These are phyloP conservation scores for Penicillium freii DNA, from an alignment of 2,329 filamentous ascomycete genomes.

Conservation along the genomic window DNA sequence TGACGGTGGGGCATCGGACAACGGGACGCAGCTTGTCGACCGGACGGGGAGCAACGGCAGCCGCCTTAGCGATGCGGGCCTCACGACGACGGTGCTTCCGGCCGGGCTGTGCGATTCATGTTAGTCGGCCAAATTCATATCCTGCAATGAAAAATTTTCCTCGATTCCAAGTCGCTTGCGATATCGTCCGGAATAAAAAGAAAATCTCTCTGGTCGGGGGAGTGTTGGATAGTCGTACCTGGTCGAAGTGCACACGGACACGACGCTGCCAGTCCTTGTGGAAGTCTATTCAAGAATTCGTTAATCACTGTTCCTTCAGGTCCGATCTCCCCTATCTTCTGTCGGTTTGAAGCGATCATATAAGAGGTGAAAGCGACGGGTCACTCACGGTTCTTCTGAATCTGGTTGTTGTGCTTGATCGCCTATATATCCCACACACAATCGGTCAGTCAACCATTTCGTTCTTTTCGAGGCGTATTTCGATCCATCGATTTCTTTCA, in stretches of 20 bases:
- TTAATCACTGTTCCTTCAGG: slow-evolving; percentile 29
- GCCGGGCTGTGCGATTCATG: slow-evolving; percentile 68
- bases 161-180: slow-evolving; percentile 16
- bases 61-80: slow-evolving; percentile 91
- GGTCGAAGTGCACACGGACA: slow-evolving; percentile 99
- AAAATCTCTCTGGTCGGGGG: slow-evolving; percentile 3
- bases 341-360: slow-evolving; percentile 10
- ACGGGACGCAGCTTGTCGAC: slow-evolving; percentile 95
- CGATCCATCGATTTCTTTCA: slow-evolving; percentile 12
- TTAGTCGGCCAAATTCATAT: slow-evolving; percentile 30
- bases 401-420: slow-evolving; percentile 99
- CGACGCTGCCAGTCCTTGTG: slow-evolving; percentile 99
- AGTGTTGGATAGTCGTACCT: slow-evolving; percentile 66
- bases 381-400: slow-evolving; percentile 86
- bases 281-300: slow-evolving; percentile 66
- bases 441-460: slow-evolving; percentile 25
- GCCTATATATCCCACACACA: slow-evolving; percentile 57
- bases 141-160: slow-evolving; percentile 16
- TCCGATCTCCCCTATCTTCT: slow-evolving; percentile 18
- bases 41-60: slow-evolving; percentile 89
- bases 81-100: slow-evolving; percentile 91
- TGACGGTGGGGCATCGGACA: slow-evolving; percentile 96
- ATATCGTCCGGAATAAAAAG: slow-evolving; percentile 17
- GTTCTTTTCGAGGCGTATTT: slow-evolving; percentile 5
- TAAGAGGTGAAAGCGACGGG: slow-evolving; percentile 7